Conservation (phyloP, 495 filamentous ascomycete genomes). For the Aspergillus avenaceus region DNA sequence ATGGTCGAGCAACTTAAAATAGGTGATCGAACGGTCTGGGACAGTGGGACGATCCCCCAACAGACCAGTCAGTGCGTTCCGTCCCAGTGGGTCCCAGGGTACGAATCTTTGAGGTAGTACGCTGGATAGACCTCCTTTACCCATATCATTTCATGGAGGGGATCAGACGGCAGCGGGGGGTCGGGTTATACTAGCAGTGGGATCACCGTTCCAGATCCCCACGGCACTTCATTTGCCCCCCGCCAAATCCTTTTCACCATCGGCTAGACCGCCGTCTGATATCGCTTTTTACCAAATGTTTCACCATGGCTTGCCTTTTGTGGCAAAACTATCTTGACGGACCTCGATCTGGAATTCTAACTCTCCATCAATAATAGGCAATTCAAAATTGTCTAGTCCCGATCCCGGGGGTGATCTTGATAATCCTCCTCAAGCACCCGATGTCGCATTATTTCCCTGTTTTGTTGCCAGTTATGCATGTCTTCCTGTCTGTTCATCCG, state of each 20-base stretch:
- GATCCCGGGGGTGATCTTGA: no score
- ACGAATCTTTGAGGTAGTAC: background rate
- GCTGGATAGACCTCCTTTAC: background rate
- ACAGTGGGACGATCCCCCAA: constrained; percentile 21
- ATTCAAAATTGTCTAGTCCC: no score
- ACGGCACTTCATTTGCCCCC: background rate
- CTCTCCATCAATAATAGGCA: no score
- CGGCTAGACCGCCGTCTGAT: background rate
- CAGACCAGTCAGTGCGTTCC: constrained; percentile 16
- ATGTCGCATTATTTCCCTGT: background rate
- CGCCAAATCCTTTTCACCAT: background rate
- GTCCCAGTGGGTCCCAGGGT: constrained; percentile 2
- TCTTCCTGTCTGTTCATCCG: background rate
- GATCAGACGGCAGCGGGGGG: background rate
- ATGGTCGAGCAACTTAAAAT: constrained; percentile 20
- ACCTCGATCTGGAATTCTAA: no score
- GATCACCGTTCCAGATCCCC: background rate
- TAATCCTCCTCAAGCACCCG: no score
- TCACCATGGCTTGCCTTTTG: background rate
- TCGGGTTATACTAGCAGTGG: background rate
- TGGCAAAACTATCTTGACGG: background rate
- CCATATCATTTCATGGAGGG: background rate
- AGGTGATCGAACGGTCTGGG: constrained; percentile 29
- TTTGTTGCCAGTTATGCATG: background rate
- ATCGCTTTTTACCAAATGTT: background rate